Evolutionary conservation across 106 monocot genomes (phyloP), one percentile per base, ranked within the genome.

Genomic region (Ottelia alismoides): DNA sequence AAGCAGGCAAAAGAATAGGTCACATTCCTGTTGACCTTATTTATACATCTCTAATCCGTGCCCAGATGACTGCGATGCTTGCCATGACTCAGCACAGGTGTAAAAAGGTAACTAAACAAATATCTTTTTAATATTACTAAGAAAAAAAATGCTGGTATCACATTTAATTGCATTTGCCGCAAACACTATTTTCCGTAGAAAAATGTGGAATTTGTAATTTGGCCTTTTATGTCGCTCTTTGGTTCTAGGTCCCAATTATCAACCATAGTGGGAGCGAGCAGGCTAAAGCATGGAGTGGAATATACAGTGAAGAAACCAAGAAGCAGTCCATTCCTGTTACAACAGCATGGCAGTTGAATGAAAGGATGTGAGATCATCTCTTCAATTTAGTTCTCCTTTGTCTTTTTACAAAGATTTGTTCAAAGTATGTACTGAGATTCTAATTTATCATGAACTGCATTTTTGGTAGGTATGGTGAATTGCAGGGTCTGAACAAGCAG

Each of bases 41-140:
- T 21, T 96, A 61, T 59, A 85, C 96, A 40, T 96, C 76, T 0
- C 44, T 96, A 24, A 96, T 96, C 69, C 96, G 96, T 72, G 88
- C 96, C 20, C 88, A 96, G 48, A 96, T 96, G 96, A 96, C 96
- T 61, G 96, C 96, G 47, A 89, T 96, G 96, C 89, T 96, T 76
- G 96, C 89, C 66, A 85, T 96, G 96, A 85, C 85, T 44, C 96
- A 96, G 54, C 96, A 96, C 73, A 85, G 96, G 28, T 66, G 79
- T 44, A 88, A 82, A 73, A 96, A 88, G 85, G 88, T 93, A 51
- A 31, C 46, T 61, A 7, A 16, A 6, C 40, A 43, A 7, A 7
- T 43, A 6, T 19, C 16, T 57, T 20, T 52, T 28, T 53, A 50
- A 62, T 30, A 9, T 52, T 31, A 63, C 19, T 11, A 52, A 17